Percentiles rank a stretch among this genome's conserved stretches.
Evolutionary conservation across 2,329 filamentous ascomycete genomes (phyloP).

Genomic region (Diaporthe sp.): DNA sequence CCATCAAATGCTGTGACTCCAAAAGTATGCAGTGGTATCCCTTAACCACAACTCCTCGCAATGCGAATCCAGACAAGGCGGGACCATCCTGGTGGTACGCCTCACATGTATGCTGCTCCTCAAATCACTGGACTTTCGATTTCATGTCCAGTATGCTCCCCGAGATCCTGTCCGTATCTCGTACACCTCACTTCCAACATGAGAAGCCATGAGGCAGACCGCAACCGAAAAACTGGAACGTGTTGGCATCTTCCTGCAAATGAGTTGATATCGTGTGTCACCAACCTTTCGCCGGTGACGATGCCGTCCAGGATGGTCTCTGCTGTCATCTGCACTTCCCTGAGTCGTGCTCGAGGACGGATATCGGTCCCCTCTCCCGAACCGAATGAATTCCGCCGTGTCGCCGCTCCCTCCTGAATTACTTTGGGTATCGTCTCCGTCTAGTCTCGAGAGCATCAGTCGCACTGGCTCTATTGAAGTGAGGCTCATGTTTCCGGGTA

Average conservation of each 20-base stretch:
- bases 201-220: slow-evolving; percentile 29
- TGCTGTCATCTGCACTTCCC: not conserved
- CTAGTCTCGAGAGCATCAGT: slow-evolving; percentile 27
- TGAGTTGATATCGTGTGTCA: not conserved
- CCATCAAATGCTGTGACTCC: slow-evolving; percentile 33
- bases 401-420: not conserved
- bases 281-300: slow-evolving; percentile 17
- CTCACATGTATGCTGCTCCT: not conserved
- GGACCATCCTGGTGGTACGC: not conserved
- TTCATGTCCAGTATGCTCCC: not conserved
- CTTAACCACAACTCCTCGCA: slow-evolving; percentile 29
- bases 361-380: not conserved
- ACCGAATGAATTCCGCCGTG: not conserved
- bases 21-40: slow-evolving; percentile 32
- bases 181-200: slow-evolving; percentile 31
- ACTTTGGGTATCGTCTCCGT: slow-evolving; percentile 10
- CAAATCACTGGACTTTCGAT: not conserved
- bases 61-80: slow-evolving; percentile 23
- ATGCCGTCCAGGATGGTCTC: not conserved
- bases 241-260: not conserved
- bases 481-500: not conserved
- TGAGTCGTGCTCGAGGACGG: not conserved
- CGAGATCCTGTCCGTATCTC: not conserved
- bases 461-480: not conserved
- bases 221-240: slow-evolving; percentile 7